A percentile compares a stretch with the other conserved stretches of the same genome.
Evolutionary conservation across 805 yeast genomes (phyloP).

Genomic region (Zygosaccharomyces lentus): DNA sequence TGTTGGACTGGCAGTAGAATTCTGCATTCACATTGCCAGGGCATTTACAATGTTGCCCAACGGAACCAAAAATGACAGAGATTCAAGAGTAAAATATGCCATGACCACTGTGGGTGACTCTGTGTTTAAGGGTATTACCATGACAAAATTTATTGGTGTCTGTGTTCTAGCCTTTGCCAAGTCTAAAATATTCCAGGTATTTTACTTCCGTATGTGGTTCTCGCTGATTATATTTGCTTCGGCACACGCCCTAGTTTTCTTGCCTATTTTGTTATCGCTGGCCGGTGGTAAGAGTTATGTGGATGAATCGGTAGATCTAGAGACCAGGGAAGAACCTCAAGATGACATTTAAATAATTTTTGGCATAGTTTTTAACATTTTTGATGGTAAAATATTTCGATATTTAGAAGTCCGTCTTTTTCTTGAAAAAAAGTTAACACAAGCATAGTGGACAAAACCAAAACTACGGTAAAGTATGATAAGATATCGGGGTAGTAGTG

Average conservation of each 20-base stretch:
- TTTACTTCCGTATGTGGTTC: conserved; percentile 94
- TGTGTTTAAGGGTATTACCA: conserved; percentile 83
- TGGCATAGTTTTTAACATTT: neutral
- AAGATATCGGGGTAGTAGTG: neutral
- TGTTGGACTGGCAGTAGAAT: conserved; percentile 89
- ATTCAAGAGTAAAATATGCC: conserved; percentile 47
- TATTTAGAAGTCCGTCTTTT: neutral
- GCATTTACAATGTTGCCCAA: conserved; percentile 55
- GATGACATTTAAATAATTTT: neutral
- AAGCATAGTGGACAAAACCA: neutral
- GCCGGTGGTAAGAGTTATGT: conserved; percentile 58
- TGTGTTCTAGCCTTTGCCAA: conserved; percentile 79
- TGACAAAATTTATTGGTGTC: conserved; percentile 87
- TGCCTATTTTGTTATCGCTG: conserved; percentile 68
- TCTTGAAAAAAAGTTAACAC: neutral
- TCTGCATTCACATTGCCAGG: conserved; percentile 80
- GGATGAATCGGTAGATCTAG: conserved; percentile 17
- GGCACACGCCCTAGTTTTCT: conserved; percentile 67
- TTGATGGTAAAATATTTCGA: neutral
- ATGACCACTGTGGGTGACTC: conserved; percentile 81
- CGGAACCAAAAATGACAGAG: conserved; percentile 33
- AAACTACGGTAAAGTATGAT: neutral
- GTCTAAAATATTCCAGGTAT: conserved; percentile 84
- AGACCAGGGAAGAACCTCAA: neutral
- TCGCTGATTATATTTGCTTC: conserved; percentile 73